Evolutionary conservation across 1,139 yeast species (phyloP).

Genomic region (Blastobotrys persicus): DNA sequence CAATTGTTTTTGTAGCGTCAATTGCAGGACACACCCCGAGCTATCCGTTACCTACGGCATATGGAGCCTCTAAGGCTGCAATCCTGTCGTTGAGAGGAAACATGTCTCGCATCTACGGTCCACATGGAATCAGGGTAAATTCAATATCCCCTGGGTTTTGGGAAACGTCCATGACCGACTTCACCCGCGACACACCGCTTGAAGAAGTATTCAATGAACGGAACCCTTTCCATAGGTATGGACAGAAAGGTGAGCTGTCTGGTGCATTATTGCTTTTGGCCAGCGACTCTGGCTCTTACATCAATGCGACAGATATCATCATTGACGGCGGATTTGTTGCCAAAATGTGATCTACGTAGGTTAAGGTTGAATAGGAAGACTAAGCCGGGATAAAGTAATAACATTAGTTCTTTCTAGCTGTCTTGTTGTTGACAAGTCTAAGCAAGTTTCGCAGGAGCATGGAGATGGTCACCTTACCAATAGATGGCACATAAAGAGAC

Average conservation of each 20-base stretch:
- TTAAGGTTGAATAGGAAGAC: background rate
- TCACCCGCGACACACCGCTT: constrained; percentile 1
- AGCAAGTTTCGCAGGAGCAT: constrained; percentile 87
- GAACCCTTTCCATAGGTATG: constrained; percentile 20
- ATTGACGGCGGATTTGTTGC: constrained; percentile 65
- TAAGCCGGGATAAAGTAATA: background rate
- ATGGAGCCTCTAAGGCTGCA: constrained; percentile 58
- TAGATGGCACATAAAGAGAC: constrained; percentile 87
- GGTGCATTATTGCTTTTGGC: constrained; percentile 82
- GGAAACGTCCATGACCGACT: constrained; percentile 40
- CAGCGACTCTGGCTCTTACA: constrained; percentile 72
- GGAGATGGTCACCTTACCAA: constrained; percentile 93
- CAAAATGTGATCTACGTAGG: background rate
- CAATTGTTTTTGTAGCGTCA: constrained; percentile 16
- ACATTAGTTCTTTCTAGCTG: background rate
- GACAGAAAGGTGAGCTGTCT: constrained; percentile 66
- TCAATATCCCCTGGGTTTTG: constrained; percentile 79
- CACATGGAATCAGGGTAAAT: constrained; percentile 54
- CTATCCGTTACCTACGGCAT: constrained; percentile 39
- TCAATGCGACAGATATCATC: constrained; percentile 71
- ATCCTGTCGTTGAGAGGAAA: constrained; percentile 46
- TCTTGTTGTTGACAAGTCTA: constrained; percentile 69
- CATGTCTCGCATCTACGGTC: constrained; percentile 51
- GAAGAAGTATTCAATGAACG: constrained; percentile 9
- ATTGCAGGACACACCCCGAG: constrained; percentile 16